Evolutionary conservation across 768 basidiomycete genomes (phyloP), one percentile per base, ranked within the genome.

Genomic region (Serendipita indica): DNA sequence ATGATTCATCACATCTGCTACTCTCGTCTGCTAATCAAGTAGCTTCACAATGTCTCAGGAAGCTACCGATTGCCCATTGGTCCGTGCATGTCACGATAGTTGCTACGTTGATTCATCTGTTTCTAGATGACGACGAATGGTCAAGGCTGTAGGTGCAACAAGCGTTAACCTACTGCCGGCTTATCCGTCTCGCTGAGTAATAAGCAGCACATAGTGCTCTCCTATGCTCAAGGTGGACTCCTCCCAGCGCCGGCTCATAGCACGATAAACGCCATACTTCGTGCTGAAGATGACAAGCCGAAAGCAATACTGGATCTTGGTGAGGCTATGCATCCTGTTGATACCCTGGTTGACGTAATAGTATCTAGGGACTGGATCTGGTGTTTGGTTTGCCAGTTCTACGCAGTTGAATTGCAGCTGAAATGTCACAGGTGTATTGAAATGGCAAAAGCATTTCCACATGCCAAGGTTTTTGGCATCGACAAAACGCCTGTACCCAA

Each of bases 391-490:
- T 22, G 49, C 30, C 3, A 25, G 10, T 27, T 25, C 18, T 5
- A 2, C 2, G 5, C 16, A 39, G 16, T 25, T 18, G 41, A 43
- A 7, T n/a, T 10, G 35, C 10, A 10, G 35, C 18, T 10, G 18
- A 37, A 10, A 1, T 7, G 7, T 25, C 20, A 62, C 65, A 89
- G 87, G 87, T 73, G 80, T 3, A 75, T 83, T 69, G 83, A 86
- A 63, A 83, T 89, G 81, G 84, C 83, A 58, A 68, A 65, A 46
- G 72, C 73, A 52, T 89, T 83, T 67, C 81, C 80, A 16, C 72
- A 78, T 64, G 83, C 79, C 61, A 69, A 71, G 64, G 86, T 89
- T 66, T 73, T 76, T 63, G 88, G 83, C 37, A 68, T 86, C 57
- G 88, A 90, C 70, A 83, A 87, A 63, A 86, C 82, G 22, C 83